Percentiles rank a stretch among this genome's conserved stretches.
Conservation (phyloP, 306 rosid genomes). For the Spatholobus suberectus region DNA sequence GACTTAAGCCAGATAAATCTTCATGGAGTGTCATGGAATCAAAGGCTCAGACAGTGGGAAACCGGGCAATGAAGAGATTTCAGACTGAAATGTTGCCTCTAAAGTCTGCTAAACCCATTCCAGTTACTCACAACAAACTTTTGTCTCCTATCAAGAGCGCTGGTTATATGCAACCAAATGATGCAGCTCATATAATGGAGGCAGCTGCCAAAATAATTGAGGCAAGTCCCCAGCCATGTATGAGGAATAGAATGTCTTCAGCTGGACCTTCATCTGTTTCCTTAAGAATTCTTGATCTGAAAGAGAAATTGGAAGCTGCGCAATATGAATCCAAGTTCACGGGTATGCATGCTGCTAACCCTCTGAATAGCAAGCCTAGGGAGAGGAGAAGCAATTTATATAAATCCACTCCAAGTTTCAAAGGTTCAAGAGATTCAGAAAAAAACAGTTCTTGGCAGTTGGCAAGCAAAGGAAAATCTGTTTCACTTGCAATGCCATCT, state of each 20-base stretch:
- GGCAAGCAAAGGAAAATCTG: slow-evolving; percentile 59
- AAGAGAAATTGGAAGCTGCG: slow-evolving; percentile 66
- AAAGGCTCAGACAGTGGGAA: slow-evolving; percentile 48
- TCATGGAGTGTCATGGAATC: slow-evolving; percentile 53
- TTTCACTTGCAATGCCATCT: slow-evolving; percentile 50
- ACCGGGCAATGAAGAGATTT: slow-evolving; percentile 62
- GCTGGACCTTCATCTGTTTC: slow-evolving; percentile 68
- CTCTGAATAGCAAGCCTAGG: slow-evolving; percentile 45
- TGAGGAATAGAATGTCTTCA: slow-evolving; percentile 50
- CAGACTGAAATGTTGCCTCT: slow-evolving; percentile 81
- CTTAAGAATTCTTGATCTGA: slow-evolving; percentile 69
- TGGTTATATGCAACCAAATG: slow-evolving; percentile 56
- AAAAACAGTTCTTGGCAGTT: slow-evolving; percentile 30
- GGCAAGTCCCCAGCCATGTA: slow-evolving; percentile 59
- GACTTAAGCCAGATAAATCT: slow-evolving; percentile 51
- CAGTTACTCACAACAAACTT: slow-evolving; percentile 73
- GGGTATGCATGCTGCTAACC: slow-evolving; percentile 34
- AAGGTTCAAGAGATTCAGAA: slow-evolving; percentile 49
- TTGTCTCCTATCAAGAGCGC: slow-evolving; percentile 78
- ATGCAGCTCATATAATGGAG: slow-evolving; percentile 69
- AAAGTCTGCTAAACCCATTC: slow-evolving; percentile 76
- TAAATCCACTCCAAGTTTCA: slow-evolving; percentile 43
- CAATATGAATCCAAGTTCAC: slow-evolving; percentile 52
- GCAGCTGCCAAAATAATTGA: slow-evolving; percentile 84
- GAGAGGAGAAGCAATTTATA: slow-evolving; percentile 46